Conservation (phyloP, 495 filamentous ascomycete species). For the Penicillium waksmanii region DNA sequence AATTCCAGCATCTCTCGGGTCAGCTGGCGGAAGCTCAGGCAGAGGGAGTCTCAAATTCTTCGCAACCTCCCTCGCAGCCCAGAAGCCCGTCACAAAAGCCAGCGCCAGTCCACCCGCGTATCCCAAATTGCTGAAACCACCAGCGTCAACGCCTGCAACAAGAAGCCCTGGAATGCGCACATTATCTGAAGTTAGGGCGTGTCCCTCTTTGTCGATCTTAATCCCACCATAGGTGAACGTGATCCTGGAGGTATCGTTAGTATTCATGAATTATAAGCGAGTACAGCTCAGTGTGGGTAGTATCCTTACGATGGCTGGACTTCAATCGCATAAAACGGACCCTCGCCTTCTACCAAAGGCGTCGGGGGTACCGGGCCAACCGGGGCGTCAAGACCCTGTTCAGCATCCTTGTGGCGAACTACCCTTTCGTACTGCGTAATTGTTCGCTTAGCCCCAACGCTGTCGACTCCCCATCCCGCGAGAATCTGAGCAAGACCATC, state of each 20-base stretch:
- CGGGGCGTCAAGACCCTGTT: constrained; percentile 18
- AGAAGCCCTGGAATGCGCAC: constrained; percentile 25
- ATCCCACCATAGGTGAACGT: constrained; percentile 36
- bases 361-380: constrained; percentile 20
- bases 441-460: constrained; percentile 13
- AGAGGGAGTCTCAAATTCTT: constrained; percentile 20
- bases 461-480: constrained; percentile 23
- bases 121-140: constrained; percentile 29
- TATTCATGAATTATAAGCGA: background rate
- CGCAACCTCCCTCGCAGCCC: constrained; percentile 26
- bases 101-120: constrained; percentile 33
- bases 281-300: background rate
- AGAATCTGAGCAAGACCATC: constrained; percentile 18
- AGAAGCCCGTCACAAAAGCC: constrained; percentile 30
- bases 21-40: constrained; percentile 26
- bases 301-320: constrained; percentile 32
- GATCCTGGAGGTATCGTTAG: constrained; percentile 16
- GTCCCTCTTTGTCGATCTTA: constrained; percentile 23
- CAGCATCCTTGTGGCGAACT: constrained; percentile 16
- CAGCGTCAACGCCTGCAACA: constrained; percentile 31
- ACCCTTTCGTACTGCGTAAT: constrained; percentile 24
- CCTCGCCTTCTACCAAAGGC: constrained; percentile 30
- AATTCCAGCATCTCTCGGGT: constrained; percentile 16
- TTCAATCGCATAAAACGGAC: constrained; percentile 33
- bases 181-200: constrained; percentile 27